Base-by-base conservation (phyloP, 257 asterid species). In the Scutellaria minor region DNA sequence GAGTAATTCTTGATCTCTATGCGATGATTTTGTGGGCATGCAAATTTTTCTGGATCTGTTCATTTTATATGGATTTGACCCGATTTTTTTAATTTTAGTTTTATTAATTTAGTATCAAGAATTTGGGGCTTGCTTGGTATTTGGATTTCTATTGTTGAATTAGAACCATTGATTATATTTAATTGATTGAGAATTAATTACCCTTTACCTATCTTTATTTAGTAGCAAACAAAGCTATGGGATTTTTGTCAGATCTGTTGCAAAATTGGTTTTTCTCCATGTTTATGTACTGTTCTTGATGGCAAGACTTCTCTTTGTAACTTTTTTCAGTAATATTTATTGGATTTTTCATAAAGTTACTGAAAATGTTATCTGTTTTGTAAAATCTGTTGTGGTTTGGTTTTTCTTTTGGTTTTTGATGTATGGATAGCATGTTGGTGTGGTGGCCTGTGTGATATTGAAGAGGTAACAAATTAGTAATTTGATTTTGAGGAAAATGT, bases 401-500 rank as follows among this genome's bases (percentile, higher is more conserved):
- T 18, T 12, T 41, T 44, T 48, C 11, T 62, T 4, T 40, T 73
- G 64, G 61, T 55, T 13, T 47, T n/a, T 20, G 24, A 46, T 76
- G 41, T 9, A 40, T 64, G 77, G 48, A 57, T 59, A 22, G 48
- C 22, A 44, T 53, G 15, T 58, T 71, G 54, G 75, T 61, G 6
- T 63, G 72, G 79, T 76, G 65, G 37, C 4, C 61, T 53, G 61
- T 67, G 69, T 68, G 79, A 56, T 75, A n/a, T 31, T 57, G 18
- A 71, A 74, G 83, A 81, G 86, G 85, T 86, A 77, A 60, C 46
- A 61, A 76, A 81, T 76, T 53, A 52, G 74, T 75, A 46, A 79
- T 55, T 55, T 66, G 18, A 55, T 82, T 64, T 86, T 83, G 79
- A 87, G 83, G 71, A 84, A 85, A 80, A 78, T 58, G 70, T 86